Conservation (phyloP, 129 eudicot species). For the carrot (Daucus carota) region DH1_v3.0 NC_030382.2:41908001-41908500, state of each 20-base stretch:
- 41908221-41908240: slow-evolving; percentile 30
- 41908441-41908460: slow-evolving; percentile 82
- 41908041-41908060: not conserved
- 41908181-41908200: not conserved
- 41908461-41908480: slow-evolving; percentile 65
- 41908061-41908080: not conserved
- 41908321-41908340: slow-evolving; percentile 65
- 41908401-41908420: slow-evolving; percentile 83
- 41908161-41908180: not conserved
- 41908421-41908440: slow-evolving; percentile 78
- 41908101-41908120: not conserved
- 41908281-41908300: slow-evolving; percentile 62
- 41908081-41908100: not conserved
- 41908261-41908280: slow-evolving; percentile 32
- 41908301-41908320: slow-evolving; percentile 75
- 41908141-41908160: not conserved
- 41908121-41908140: not conserved
- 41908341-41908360: slow-evolving; percentile 87
- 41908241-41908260: slow-evolving; percentile 17
- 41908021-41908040: not conserved
- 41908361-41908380: slow-evolving; percentile 80
- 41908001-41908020: not conserved
- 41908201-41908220: slow-evolving; percentile 17
- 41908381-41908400: slow-evolving; percentile 63
- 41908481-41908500: slow-evolving; percentile 64